Conservation (phyloP, 2,329 filamentous ascomycete species). For the Fusarium tanahbumbuense region DNA sequence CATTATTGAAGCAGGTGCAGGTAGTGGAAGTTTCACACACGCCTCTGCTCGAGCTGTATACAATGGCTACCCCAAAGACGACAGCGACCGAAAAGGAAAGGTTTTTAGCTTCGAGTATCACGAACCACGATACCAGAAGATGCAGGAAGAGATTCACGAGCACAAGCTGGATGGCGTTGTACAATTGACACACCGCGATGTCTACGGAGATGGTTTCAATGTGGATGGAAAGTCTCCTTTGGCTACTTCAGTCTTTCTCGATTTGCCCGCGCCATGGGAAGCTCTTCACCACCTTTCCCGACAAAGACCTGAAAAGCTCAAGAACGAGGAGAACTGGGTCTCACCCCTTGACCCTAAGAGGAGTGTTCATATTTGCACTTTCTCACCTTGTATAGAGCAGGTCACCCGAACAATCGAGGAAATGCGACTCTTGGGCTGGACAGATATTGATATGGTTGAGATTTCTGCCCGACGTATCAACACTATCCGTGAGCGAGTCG, state of each 20-base stretch:
- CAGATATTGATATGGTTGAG: conserved; percentile 94
- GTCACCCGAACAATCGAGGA: conserved; percentile 86
- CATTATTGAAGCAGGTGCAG: conserved; percentile 84
- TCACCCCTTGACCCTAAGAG: conserved; percentile 77
- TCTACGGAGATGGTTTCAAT: conserved; percentile 80
- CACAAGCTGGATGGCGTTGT: conserved; percentile 76
- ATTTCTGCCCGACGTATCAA: conserved; percentile 83
- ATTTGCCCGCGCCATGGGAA: conserved; percentile 84
- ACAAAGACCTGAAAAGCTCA: conserved; percentile 47
- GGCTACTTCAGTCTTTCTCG: conserved; percentile 80
- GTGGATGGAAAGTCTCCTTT: conserved; percentile 69
- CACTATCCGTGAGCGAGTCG: conserved; percentile 83
- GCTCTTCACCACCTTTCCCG: conserved; percentile 81
- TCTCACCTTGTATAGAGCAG: conserved; percentile 97
- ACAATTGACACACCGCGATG: conserved; percentile 80
- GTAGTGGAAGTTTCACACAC: conserved; percentile 87
- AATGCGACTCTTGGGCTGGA: conserved; percentile 85
- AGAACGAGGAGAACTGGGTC: conserved; percentile 54
- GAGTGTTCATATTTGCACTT: conserved; percentile 86
- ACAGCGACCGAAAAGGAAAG: conserved; percentile 66
- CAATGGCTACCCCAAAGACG: conserved; percentile 70
- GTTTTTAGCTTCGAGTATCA: conserved; percentile 89
- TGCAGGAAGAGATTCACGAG: conserved; percentile 74
- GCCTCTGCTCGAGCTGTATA: conserved; percentile 81
- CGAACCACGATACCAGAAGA: conserved; percentile 75